Conservation (phyloP, 306 rosid genomes). For the Cicer cuneatum region DNA sequence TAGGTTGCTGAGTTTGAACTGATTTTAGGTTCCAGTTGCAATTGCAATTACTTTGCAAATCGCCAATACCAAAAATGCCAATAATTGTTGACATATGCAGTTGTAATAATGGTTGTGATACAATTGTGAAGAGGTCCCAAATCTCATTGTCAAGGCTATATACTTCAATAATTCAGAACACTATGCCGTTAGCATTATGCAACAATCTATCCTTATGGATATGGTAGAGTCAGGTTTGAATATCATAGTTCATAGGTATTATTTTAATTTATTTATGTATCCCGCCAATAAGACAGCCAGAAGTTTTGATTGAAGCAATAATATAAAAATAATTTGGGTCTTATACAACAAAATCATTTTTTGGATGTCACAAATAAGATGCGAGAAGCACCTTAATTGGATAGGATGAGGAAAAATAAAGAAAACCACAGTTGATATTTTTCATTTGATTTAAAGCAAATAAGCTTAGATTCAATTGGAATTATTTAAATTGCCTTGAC, state of each 20-base stretch:
- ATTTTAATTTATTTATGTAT: background rate
- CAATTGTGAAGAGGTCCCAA: background rate
- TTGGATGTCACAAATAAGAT: background rate
- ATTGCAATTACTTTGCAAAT: background rate
- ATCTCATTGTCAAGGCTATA: background rate
- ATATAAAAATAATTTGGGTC: background rate
- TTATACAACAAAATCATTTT: background rate
- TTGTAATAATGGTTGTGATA: background rate
- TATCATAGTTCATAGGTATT: background rate
- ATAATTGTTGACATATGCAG: background rate
- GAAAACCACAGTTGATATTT: background rate
- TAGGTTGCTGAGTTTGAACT: background rate
- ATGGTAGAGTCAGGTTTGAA: background rate
- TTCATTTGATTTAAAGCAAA: background rate
- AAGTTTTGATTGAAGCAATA: conserved; percentile 2
- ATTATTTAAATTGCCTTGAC: background rate
- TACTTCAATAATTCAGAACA: background rate
- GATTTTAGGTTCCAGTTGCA: background rate
- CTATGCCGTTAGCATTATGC: background rate
- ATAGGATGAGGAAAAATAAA: background rate
- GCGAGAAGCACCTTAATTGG: background rate
- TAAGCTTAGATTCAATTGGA: background rate
- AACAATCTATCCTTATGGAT: background rate
- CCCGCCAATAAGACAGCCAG: background rate
- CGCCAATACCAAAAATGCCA: background rate